Evolutionary conservation across 805 yeast genomes (phyloP).

Genomic region (Wickerhamiella occidentalis): DNA sequence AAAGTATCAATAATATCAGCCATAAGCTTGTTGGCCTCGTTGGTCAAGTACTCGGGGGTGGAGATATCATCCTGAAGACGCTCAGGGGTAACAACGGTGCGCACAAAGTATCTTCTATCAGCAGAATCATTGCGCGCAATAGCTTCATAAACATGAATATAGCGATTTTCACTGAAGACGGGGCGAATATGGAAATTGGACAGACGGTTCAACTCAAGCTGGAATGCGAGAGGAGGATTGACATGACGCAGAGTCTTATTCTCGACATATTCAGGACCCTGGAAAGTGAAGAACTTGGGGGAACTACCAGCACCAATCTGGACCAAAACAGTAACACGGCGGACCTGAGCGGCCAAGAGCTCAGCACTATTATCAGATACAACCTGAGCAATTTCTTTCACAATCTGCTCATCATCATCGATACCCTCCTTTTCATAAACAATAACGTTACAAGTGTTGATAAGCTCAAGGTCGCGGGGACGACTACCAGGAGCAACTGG

Average conservation of each 20-base stretch:
- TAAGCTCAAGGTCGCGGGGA: conserved; percentile 28
- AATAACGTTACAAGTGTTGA: conserved; percentile 75
- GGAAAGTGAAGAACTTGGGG: conserved; percentile 93
- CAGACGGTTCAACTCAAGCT: conserved; percentile 85
- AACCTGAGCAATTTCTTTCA: conserved; percentile 49
- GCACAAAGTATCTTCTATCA: conserved; percentile 90
- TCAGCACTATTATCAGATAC: conserved; percentile 60
- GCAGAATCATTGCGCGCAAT: conserved; percentile 84
- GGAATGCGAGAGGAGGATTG: conserved; percentile 97
- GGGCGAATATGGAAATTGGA: conserved; percentile 93
- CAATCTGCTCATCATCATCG: conserved; percentile 59
- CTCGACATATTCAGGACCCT: conserved; percentile 74
- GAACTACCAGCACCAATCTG: conserved; percentile 75
- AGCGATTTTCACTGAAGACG: conserved; percentile 89
- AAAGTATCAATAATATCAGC: conserved; percentile 89
- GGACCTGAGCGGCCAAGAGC: conserved; percentile 56
- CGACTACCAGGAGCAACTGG: conserved; percentile 20
- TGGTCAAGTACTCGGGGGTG: conserved; percentile 84
- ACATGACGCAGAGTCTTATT: conserved; percentile 93
- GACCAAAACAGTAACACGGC: conserved; percentile 86
- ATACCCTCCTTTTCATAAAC: conserved; percentile 37
- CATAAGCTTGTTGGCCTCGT: conserved; percentile 94
- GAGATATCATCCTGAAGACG: conserved; percentile 85
- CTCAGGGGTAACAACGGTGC: conserved; percentile 96
- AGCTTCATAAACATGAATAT: conserved; percentile 95